Percentiles rank a stretch among this genome's conserved stretches.
Evolutionary conservation across 192 early-diverging fungal genomes (phyloP).

Genomic region (Funneliformis geosporum): DNA sequence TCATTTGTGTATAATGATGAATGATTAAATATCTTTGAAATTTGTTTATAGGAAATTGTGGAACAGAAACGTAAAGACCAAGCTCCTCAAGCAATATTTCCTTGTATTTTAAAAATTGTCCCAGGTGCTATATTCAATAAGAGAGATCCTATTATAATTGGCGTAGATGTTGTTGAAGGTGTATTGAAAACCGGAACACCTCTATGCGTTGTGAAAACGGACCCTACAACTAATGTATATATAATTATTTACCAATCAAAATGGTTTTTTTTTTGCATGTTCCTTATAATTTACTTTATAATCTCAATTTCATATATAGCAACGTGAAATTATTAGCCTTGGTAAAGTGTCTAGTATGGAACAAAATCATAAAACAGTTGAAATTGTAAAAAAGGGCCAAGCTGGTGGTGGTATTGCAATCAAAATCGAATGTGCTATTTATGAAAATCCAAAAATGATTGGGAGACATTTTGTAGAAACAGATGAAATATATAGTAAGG

Average conservation of each 20-base stretch:
- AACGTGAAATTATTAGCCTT: conserved; percentile 67
- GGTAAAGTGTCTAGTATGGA: conserved; percentile 93
- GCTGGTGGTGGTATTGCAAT: conserved; percentile 86
- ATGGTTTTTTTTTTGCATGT: background rate
- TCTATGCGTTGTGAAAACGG: conserved; percentile 79
- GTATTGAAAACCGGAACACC: conserved; percentile 87
- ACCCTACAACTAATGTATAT: conserved; percentile 60
- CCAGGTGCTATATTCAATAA: conserved; percentile 92
- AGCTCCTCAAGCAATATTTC: conserved; percentile 92
- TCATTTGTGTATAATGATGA: background rate
- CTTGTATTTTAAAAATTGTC: conserved; percentile 88
- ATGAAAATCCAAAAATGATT: conserved; percentile 85
- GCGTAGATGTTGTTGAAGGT: conserved; percentile 94
- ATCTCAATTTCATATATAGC: conserved; percentile 49
- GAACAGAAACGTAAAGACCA: conserved; percentile 89
- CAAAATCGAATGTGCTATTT: conserved; percentile 82
- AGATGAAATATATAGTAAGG: conserved; percentile 71
- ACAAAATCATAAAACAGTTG: conserved; percentile 83
- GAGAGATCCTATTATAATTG: conserved; percentile 91
- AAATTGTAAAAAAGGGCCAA: conserved; percentile 80
- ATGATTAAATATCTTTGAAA: background rate
- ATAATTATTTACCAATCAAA: background rate
- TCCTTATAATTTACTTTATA: background rate
- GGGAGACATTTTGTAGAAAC: conserved; percentile 90
- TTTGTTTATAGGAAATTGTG: conserved; percentile 58